These are phyloP conservation scores for Geranium incanum DNA, from an alignment of 441 rosid species.

Conservation along the genomic window DNA sequence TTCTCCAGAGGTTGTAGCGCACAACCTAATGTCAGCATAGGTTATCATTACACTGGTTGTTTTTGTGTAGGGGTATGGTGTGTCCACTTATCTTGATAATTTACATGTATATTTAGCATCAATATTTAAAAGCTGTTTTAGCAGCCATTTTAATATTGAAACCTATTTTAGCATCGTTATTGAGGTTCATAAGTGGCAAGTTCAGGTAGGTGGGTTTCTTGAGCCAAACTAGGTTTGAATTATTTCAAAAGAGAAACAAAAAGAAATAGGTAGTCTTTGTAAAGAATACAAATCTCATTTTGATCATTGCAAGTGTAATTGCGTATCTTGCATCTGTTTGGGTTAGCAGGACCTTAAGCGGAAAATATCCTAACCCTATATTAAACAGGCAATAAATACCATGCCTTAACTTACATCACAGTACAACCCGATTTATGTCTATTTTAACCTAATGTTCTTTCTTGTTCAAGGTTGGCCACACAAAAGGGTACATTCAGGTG, in stretches of 20 bases:
- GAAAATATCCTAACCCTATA: not conserved
- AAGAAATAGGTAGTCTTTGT: not conserved
- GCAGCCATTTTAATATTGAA: not conserved
- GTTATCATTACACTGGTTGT: not conserved
- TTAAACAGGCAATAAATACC: conserved; percentile 1
- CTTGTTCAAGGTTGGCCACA: conserved; percentile 77
- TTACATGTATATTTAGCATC: not conserved
- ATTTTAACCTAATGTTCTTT: conserved; percentile 9
- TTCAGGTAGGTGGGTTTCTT: not conserved
- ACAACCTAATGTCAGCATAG: not conserved
- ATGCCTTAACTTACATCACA: not conserved
- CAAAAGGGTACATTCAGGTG: conserved; percentile 86
- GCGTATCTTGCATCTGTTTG: not conserved
- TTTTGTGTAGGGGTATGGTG: not conserved
- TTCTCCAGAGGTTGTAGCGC: not conserved
- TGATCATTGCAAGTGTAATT: not conserved
- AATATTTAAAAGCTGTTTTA: not conserved
- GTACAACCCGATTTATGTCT: not conserved
- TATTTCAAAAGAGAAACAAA: not conserved
- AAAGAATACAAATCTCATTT: not conserved
- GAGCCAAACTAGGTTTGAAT: not conserved
- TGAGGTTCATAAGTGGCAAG: not conserved
- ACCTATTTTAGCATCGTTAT: not conserved
- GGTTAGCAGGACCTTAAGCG: not conserved
- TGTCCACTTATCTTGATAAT: not conserved